A percentile compares a stretch with the other conserved stretches of the same genome.
These are phyloP conservation scores for Tetracentron sinense DNA, from an alignment of 164 flowering plant species.

Conservation along the genomic window DNA sequence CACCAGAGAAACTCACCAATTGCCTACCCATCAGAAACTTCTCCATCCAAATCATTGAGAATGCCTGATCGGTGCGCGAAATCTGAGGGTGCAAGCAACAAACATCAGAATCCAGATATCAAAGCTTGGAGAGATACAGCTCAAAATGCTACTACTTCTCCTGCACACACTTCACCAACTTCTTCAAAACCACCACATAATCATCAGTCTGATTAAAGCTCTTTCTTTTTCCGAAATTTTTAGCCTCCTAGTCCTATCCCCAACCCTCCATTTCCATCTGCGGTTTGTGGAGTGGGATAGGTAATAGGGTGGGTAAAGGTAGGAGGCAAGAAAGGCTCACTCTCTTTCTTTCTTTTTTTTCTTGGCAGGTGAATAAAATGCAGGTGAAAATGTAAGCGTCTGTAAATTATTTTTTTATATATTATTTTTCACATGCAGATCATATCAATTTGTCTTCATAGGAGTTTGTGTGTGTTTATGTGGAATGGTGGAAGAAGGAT, in stretches of 20 bases:
- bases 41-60: conserved; percentile 24
- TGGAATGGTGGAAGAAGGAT: too few species aligned
- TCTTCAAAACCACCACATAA: conserved; percentile 11
- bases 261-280: neutral
- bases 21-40: conserved; percentile 20
- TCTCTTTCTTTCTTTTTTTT: too few species aligned
- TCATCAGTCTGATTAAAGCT: conserved; percentile 19
- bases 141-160: conserved; percentile 9
- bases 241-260: neutral
- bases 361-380: neutral
- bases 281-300: neutral
- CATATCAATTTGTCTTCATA: too few species aligned
- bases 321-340: neutral
- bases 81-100: conserved; percentile 3
- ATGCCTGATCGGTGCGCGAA: conserved; percentile 5
- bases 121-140: conserved; percentile 11
- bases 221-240: neutral
- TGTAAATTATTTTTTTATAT: too few species aligned
- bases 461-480: too few species aligned
- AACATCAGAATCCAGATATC: conserved; percentile 15
- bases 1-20: conserved; percentile 13
- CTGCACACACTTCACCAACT: conserved; percentile 10
- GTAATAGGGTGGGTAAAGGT: neutral
- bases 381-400: neutral
- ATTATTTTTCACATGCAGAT: neutral